Evolutionary conservation across 106 monocot genomes (phyloP), one percentile per base, ranked within the genome.

Genomic region (Gastrodia elata): DNA sequence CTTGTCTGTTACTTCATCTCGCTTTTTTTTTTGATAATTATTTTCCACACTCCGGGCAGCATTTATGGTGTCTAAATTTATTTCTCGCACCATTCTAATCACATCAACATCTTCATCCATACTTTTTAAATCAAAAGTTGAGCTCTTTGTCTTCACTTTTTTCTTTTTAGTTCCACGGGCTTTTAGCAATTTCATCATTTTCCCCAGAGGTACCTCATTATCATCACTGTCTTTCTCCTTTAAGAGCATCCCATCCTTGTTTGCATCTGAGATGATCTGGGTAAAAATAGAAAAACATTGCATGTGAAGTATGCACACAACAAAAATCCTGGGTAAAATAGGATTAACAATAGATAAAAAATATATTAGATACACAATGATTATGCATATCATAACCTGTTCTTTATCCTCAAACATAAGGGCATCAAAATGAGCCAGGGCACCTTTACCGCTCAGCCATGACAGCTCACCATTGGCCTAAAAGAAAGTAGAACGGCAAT

Each of bases 21-120:
- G 71, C 64, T 82, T 84, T 58, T 42, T 64, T 69, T 80, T 80
- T 3, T 38, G 56, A 69, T 73, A 78, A 27, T 65, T 20, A 22
- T 39, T 39, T 73, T 84, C 77, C 20, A 75, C 64, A 32, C 35
- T 43, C 57, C 73, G 76, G 4, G 36, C 44, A 74, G 55, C 71
- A 75, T 82, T 80, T 44, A 76, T 14, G 38, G 73, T 84, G 61
- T 90, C 86, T 64, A 88, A 68, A 75, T 93, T 91, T 75, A 97
- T 93, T 70, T 97, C 97, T 64, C 97, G 83, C 6, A 93, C 86
- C 79, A 97, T 77, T 70, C 93, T 88, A 48, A 97, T 70, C 28
- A 97, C 75, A 84, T 97, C 93, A 84, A 87, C 43, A 24, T 97
- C 90, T 44, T 78, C 80, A 68, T 88, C 90, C 68, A 42, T 59